A percentile compares a stretch with the other conserved stretches of the same genome.
Evolutionary conservation across 805 yeast genomes (phyloP).

Genomic region (Cyberlindnera meyerae): DNA sequence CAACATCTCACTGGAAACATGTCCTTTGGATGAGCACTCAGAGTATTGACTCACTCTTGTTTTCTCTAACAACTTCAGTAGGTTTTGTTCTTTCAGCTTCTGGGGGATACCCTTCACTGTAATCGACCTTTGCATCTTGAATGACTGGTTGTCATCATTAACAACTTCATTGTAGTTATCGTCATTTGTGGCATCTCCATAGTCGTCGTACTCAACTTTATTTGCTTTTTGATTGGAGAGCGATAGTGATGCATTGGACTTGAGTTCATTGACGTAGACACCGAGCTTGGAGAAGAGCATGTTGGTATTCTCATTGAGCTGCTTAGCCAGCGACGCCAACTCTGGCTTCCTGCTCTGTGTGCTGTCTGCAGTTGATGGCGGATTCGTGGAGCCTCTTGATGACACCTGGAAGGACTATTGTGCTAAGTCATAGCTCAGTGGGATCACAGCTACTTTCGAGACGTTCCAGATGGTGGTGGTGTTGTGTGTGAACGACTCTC

Average conservation of each 20-base stretch:
- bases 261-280: conserved; percentile 23
- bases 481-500: conserved; percentile 12
- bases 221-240: conserved; percentile 14
- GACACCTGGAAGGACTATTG: conserved; percentile 8
- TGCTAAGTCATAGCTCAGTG: conserved; percentile 21
- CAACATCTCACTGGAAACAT: conserved; percentile 20
- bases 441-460: conserved; percentile 18
- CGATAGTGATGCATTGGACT: conserved; percentile 22
- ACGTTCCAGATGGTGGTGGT: conserved; percentile 19
- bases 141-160: conserved; percentile 10
- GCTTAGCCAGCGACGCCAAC: conserved; percentile 1
- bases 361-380: no score
- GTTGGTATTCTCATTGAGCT: conserved; percentile 16
- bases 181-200: neutral
- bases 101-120: conserved; percentile 13
- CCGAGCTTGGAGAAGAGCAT: conserved; percentile 25
- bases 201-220: conserved; percentile 9
- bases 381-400: no score
- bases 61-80: conserved; percentile 11
- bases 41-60: conserved; percentile 4
- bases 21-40: conserved; percentile 1
- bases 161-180: conserved; percentile 3
- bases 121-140: conserved; percentile 22
- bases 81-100: conserved; percentile 4
- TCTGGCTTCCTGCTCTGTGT: no score